Evolutionary conservation across 202 grass and related monocot genomes (phyloP), one percentile per base, ranked within the genome.

Genomic region (Dendrocalamus latiflorus): DNA sequence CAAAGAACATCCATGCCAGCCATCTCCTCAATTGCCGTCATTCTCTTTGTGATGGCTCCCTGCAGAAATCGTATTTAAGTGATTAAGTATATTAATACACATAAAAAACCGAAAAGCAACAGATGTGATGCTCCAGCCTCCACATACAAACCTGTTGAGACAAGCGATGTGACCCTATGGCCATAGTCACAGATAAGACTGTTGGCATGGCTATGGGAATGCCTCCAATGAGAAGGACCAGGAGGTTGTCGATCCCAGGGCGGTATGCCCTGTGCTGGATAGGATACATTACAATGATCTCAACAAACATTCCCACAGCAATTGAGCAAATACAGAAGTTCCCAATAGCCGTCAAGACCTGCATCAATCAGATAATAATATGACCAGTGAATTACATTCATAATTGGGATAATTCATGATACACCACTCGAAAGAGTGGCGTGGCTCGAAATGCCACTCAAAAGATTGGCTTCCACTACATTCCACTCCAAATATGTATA

Each of bases 1-100:
- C 95, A 98, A 69, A 98, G 92, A 47, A 98, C 95, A 91, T 98
- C 95, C 95, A 98, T 98, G 44, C 95, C 95, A 45, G 95, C 92
- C 95, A 98, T 98, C 81, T 98, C 95, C 64, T 98, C 95, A 62
- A 98, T 98, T 75, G 95, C 95, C 78, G 95, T 98, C 95, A 98
- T 98, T 82, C 95, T 90, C 66, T 98, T 98, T 50, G 95, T 98
- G 63, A 98, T 98, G 71, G 95, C 95, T 80, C 95, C 95, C 89
- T 98, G 70, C 18, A 72, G 41, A 21, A 61, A 68, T 58, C 1
- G 37, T 18, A 59, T 36, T 45, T 8, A 44, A 22, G 42, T 64
- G 43, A 62, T 48, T 16, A 36, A 85, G 34, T 34, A 49, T 25
- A 68, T 4, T 24, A 48, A 67, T 1, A 13, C 18, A 56, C 8